Evolutionary conservation across 2,329 filamentous ascomycete species (phyloP), one percentile per base, ranked within the genome.

Genomic region (Scedosporium boydii): DNA sequence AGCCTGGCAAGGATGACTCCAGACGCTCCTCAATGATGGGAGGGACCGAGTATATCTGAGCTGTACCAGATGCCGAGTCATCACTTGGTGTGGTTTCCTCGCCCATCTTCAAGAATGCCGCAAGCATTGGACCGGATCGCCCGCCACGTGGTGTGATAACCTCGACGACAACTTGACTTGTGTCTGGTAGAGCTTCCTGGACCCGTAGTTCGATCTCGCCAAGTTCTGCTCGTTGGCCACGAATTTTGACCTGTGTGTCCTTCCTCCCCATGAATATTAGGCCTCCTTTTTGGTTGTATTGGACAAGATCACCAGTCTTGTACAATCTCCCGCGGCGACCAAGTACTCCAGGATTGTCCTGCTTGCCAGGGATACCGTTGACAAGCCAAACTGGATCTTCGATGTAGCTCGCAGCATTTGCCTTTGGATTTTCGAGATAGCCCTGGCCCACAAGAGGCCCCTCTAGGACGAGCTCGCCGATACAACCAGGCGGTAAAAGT

Each of bases 171-270:
- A 81, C 76, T 38, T 38, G 57, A 74, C 76, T 23, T 76, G 74
- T 2, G 73, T 74, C 0, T 70, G 63, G 1, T 79, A 78, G 41
- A 83, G 69, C 23, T 75, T 73, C 70, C 16, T 73, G 71, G 63
- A 81, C 75, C 63, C 81, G 76, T 62, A 78, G 76, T 65, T 82
- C 80, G 6, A 82, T 79, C 65, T 82, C 80, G 1, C 77, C 77
- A n/a, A 86, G 76, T 71, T 87, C 89, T 60, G 88, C 80, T 62
- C 86, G 76, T 66, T 84, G 86, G 26, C 89, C 89, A 10, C 80
- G 77, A 29, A 89, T 73, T 72, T 90, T 89, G 62, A 87, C 82
- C 70, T 87, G 86, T 14, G 81, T 81, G 67, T 89, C 87, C 66
- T 85, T 87, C 59, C 87, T 78, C 14, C 85, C 85, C 44, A 87